Base-by-base conservation (phyloP, 2,329 filamentous ascomycete genomes). In the Aspergillus proliferans region DNA sequence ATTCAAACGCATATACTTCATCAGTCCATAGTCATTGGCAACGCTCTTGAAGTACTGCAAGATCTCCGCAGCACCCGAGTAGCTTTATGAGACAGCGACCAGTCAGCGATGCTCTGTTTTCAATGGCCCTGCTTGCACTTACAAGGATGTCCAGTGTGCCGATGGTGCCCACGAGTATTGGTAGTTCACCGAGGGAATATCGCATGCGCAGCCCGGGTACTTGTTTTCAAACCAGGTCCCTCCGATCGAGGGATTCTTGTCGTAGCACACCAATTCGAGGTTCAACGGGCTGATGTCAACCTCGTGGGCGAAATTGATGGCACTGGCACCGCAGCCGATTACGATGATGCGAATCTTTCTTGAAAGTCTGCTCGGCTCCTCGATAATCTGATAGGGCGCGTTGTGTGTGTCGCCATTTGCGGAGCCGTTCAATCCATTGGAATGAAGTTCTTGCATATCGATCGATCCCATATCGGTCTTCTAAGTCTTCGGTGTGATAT, bases 141-240 rank as follows among this genome's bases (percentile, higher is more conserved):
- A 47, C 48, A 51, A 55, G n/a, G 43, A 49, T n/a, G 34, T 46
- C 55, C 57, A 59, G 18, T 59, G 43, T 5, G 53, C 44, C 34
- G 58, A 59, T 10, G 61, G 55, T 19, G 55, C 51, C 62, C 63
- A 68, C 4, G 64, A 57, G 51, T 63, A 68, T 41, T 65, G 63
- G 48, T 69, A 69, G 14, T 59, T 57, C 21, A 61, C 53, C 10
- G 53, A 56, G 1, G 62, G 60, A 18, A 65, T 61, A 39, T 71
- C 67, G 44, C 64, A 68, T 28, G 57, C 58, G 52, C 63, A 65
- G 6, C 65, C 64, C 2, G 64, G 63, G 47, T 66, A 67, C 26
- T 57, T 52, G 49, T 66, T 68, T 30, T 66, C 64, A 9, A 60
- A 56, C 68, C 67, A 70, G 28, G 66, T 64, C n/a, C 66, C 67